Evolutionary conservation across 2,329 filamentous ascomycete genomes (phyloP).

Genomic region (Fusarium keratoplasticum): DNA sequence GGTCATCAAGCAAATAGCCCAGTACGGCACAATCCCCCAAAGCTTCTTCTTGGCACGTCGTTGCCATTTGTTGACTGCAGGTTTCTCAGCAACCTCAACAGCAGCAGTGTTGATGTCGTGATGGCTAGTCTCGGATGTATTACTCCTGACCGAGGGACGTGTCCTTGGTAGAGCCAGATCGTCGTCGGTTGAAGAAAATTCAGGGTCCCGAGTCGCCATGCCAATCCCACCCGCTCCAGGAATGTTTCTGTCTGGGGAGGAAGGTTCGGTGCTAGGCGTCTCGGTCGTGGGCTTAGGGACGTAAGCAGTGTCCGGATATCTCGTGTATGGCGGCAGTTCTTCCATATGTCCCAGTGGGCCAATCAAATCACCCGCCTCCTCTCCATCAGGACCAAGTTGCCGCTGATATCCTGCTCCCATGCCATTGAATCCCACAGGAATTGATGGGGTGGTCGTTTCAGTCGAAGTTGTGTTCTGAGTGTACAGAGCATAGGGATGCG

Average conservation of each 20-base stretch:
- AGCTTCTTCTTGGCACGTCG: slow-evolving; percentile 64
- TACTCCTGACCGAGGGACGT: slow-evolving; percentile 63
- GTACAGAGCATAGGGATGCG: slow-evolving; percentile 90
- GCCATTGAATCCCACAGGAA: slow-evolving; percentile 81
- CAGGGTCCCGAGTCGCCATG: slow-evolving; percentile 70
- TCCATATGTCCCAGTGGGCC: slow-evolving; percentile 91
- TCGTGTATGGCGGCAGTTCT: slow-evolving; percentile 89
- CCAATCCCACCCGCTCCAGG: slow-evolving; percentile 72
- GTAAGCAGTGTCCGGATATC: slow-evolving; percentile 82
- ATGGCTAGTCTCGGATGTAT: slow-evolving; percentile 61
- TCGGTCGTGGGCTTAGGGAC: slow-evolving; percentile 44
- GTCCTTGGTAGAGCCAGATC: slow-evolving; percentile 64
- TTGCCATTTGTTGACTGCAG: slow-evolving; percentile 63
- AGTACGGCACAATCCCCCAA: slow-evolving; percentile 70
- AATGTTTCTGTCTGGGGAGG: slow-evolving; percentile 46
- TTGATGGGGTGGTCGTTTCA: slow-evolving; percentile 61
- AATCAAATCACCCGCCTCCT: slow-evolving; percentile 88
- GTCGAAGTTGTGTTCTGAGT: slow-evolving; percentile 75
- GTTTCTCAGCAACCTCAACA: slow-evolving; percentile 60
- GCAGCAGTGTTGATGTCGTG: slow-evolving; percentile 67
- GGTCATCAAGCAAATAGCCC: slow-evolving; percentile 66
- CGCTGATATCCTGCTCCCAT: slow-evolving; percentile 75
- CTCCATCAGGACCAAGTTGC: slow-evolving; percentile 80
- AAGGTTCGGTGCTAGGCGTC: slow-evolving; percentile 18
- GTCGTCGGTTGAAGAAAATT: slow-evolving; percentile 68